A percentile compares a stretch with the other conserved stretches of the same genome.
Evolutionary conservation across 306 rosid species (phyloP).

Genomic region (Myrica gale): DNA sequence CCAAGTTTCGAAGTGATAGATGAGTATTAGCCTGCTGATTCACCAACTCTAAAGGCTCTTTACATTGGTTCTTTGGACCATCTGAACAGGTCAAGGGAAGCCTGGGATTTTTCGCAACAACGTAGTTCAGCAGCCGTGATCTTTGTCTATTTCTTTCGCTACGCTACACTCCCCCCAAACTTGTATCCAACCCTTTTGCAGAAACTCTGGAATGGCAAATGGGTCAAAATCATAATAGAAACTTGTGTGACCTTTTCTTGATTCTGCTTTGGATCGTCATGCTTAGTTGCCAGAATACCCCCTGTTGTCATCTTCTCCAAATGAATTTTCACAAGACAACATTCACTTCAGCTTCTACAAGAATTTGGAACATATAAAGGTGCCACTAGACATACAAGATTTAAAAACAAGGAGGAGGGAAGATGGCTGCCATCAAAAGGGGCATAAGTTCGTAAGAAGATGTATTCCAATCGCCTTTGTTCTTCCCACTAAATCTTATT

Average conservation of each 20-base stretch:
- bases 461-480: too few relatives aligned
- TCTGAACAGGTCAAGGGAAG: not conserved
- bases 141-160: slow-evolving; percentile 1
- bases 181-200: not conserved
- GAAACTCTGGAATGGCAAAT: not conserved
- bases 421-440: too few relatives aligned
- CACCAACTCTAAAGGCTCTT: not conserved
- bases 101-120: not conserved
- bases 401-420: too few relatives aligned
- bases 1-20: not conserved
- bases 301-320: not conserved
- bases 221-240: not conserved
- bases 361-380: too few relatives aligned
- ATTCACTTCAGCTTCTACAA: too few relatives aligned
- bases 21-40: not conserved
- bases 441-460: too few relatives aligned
- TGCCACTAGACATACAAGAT: too few relatives aligned
- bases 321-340: not conserved
- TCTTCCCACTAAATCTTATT: too few relatives aligned
- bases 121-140: not conserved
- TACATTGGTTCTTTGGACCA: not conserved
- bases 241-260: not conserved
- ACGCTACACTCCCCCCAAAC: slow-evolving; percentile 16
- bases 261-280: not conserved
- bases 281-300: not conserved